Conservation (phyloP, 2,329 filamentous ascomycete genomes). For the Lojkania enalia region DNA sequence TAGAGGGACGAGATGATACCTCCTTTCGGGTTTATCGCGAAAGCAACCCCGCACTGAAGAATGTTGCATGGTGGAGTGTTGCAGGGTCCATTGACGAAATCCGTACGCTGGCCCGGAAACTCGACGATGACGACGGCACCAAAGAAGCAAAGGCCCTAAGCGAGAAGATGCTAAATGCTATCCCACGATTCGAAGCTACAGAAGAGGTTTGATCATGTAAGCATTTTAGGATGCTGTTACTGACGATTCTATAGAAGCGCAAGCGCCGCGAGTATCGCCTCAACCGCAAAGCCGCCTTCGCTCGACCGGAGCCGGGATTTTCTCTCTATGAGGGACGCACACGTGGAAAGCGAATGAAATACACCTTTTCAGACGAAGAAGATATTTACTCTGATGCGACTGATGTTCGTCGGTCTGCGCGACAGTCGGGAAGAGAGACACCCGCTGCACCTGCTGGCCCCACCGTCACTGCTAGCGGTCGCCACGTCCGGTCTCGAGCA, state of each 20-base stretch:
- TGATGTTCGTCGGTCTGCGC: conserved; percentile 64
- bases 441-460: conserved; percentile 69
- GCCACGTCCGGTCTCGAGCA: conserved; percentile 72
- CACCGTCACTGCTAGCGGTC: conserved; percentile 78
- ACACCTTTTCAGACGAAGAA: conserved; percentile 92
- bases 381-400: conserved; percentile 69
- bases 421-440: conserved; percentile 74
- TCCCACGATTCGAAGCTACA: conserved; percentile 89
- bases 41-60: conserved; percentile 76
- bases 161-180: conserved; percentile 74
- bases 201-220: conserved; percentile 68
- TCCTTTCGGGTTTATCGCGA: conserved; percentile 93
- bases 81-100: conserved; percentile 90
- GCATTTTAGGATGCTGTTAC: conserved; percentile 1
- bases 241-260: conserved; percentile 69
- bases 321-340: conserved; percentile 96
- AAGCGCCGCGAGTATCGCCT: conserved; percentile 89
- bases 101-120: conserved; percentile 71
- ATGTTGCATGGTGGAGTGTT: conserved; percentile 89
- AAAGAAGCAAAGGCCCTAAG: conserved; percentile 79
- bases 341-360: conserved; percentile 92
- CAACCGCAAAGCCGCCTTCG: conserved; percentile 82
- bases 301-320: conserved; percentile 83
- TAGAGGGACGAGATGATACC: conserved; percentile 93
- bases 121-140: conserved; percentile 75